Evolutionary conservation across 129 eudicot genomes (phyloP).

Genomic region (Chrysanthemum seticuspe): DNA sequence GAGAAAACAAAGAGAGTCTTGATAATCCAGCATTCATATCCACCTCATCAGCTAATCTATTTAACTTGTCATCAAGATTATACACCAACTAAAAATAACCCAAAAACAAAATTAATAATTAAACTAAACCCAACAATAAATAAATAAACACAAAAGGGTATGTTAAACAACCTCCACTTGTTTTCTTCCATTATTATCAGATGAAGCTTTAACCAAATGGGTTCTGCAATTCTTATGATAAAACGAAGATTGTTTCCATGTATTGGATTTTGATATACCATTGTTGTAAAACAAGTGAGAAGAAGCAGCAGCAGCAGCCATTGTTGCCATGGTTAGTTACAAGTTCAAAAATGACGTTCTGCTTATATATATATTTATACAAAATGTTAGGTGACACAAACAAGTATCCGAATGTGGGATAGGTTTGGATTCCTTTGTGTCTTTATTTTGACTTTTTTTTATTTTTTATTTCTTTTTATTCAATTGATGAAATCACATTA

Average conservation of each 20-base stretch:
- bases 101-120: background rate
- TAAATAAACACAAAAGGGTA: conserved; percentile 16
- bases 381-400: too few relatives aligned
- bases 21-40: conserved; percentile 82
- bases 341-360: conserved; percentile 8
- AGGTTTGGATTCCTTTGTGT: too few relatives aligned
- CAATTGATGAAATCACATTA: too few relatives aligned
- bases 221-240: conserved; percentile 23
- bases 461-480: too few relatives aligned
- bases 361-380: too few relatives aligned
- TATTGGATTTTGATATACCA: conserved; percentile 22
- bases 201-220: conserved; percentile 52
- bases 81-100: conserved; percentile 57
- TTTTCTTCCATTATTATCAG: conserved; percentile 39
- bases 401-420: too few relatives aligned
- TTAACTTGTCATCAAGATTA: conserved; percentile 72
- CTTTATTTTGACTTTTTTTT: too few relatives aligned
- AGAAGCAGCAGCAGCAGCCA: conserved; percentile 65
- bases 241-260: conserved; percentile 28
- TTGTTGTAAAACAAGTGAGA: conserved; percentile 47
- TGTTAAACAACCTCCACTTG: conserved; percentile 62
- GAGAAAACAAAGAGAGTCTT: conserved; percentile 86
- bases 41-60: conserved; percentile 86
- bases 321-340: conserved; percentile 31
- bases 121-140: background rate